phyloP scores from a whole-genome alignment of 2,329 filamentous ascomycete genomes.

The Aspergillus fijiensis region DNA sequence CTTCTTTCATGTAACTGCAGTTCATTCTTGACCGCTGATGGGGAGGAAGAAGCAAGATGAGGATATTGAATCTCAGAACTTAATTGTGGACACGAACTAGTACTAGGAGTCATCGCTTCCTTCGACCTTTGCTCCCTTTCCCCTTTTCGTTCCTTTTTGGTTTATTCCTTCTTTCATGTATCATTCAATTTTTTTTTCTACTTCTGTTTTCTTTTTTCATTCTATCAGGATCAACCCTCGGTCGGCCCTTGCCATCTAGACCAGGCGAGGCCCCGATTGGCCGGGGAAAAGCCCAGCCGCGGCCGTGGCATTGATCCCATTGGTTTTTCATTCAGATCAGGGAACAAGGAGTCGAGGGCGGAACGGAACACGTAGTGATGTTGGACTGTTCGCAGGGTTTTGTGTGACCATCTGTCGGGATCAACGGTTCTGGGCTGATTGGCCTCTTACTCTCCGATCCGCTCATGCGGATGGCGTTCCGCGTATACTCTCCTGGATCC shows the following conservation, averaged over 20 bases:
- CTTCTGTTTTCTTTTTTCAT: no score
- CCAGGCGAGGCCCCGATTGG: constrained; percentile 1
- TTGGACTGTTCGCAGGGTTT: constrained; percentile 3
- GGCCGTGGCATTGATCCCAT: neutral
- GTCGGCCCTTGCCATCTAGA: neutral
- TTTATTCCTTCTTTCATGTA: no score
- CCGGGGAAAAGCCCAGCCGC: neutral
- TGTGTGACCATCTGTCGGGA: constrained; percentile 9
- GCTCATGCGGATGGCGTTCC: constrained; percentile 8
- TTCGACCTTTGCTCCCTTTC: no score
- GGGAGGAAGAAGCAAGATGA: neutral
- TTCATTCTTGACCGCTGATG: neutral
- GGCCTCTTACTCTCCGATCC: constrained; percentile 9
- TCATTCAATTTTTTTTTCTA: no score
- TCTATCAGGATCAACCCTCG: neutral
- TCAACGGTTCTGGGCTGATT: constrained; percentile 10
- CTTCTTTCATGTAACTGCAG: neutral
- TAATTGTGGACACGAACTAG: no score
- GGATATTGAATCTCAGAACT: neutral
- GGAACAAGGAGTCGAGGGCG: neutral
- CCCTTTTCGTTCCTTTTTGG: no score
- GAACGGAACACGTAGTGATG: constrained; percentile 7
- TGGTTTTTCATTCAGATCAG: neutral
- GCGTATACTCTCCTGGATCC: constrained; percentile 3
- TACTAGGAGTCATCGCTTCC: no score